Percentiles rank a stretch among this genome's conserved stretches.
Conservation (phyloP, 2,329 filamentous ascomycete genomes). For the Clonostachys rhizophaga region DNA sequence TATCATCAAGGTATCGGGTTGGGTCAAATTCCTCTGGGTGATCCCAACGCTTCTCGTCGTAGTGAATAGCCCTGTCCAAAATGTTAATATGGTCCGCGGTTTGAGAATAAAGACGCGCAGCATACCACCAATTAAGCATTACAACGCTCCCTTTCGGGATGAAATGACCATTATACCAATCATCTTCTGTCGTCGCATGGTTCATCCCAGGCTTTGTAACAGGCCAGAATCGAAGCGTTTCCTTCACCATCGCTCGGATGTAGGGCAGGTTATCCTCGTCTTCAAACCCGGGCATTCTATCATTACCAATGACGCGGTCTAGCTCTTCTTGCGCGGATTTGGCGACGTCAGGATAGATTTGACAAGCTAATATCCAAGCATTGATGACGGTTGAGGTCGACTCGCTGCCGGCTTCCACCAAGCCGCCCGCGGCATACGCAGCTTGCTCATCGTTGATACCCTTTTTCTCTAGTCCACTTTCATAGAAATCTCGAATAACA, state of each 20-base stretch:
- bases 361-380: constrained; percentile 39
- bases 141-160: constrained; percentile 36
- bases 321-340: constrained; percentile 27
- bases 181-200: constrained; percentile 26
- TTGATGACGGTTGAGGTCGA: constrained; percentile 12
- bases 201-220: constrained; percentile 27
- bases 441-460: constrained; percentile 11
- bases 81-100: neutral
- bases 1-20: constrained; percentile 18
- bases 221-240: constrained; percentile 40
- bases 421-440: constrained; percentile 8
- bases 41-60: constrained; percentile 33
- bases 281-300: constrained; percentile 30
- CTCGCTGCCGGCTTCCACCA: constrained; percentile 4
- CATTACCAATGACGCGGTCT: constrained; percentile 29
- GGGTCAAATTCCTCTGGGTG: constrained; percentile 37
- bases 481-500: neutral
- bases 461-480: neutral
- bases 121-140: constrained; percentile 32
- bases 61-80: constrained; percentile 34
- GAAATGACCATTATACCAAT: constrained; percentile 28
- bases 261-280: constrained; percentile 36
- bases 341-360: constrained; percentile 29
- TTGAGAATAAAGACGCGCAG: neutral
- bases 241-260: constrained; percentile 38